These are phyloP conservation scores for Coemansia sp. DNA, from an alignment of 371 early-diverging fungal species.

Conservation along the genomic window DNA sequence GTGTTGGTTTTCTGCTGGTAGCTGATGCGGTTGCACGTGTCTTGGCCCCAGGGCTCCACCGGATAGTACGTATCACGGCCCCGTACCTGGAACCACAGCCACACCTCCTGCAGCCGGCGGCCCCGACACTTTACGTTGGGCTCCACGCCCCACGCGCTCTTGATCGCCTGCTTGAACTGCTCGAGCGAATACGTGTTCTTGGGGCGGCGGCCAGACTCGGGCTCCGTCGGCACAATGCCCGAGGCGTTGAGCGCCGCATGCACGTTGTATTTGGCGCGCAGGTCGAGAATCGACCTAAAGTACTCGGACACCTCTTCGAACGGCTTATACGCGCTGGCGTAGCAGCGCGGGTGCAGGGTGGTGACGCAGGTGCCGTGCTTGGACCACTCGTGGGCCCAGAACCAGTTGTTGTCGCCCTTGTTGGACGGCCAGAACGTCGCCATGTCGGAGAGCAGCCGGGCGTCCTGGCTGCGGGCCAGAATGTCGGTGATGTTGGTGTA, in stretches of 20 bases:
- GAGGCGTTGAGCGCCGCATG: slow-evolving; percentile 56
- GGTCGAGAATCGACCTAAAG: slow-evolving; percentile 55
- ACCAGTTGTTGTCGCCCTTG: slow-evolving; percentile 60
- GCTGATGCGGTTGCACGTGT: slow-evolving; percentile 39
- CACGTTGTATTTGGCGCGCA: slow-evolving; percentile 61
- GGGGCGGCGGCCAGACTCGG: slow-evolving; percentile 37
- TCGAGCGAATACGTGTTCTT: slow-evolving; percentile 53
- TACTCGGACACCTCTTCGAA: slow-evolving; percentile 62
- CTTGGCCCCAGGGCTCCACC: slow-evolving; percentile 43
- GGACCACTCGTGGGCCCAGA: slow-evolving; percentile 77
- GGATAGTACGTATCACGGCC: slow-evolving; percentile 47
- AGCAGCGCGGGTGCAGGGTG: slow-evolving; percentile 64
- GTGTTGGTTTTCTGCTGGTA: slow-evolving; percentile 27
- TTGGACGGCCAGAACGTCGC: slow-evolving; percentile 74
- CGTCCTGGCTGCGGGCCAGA: slow-evolving; percentile 27
- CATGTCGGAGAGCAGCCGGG: slow-evolving; percentile 58
- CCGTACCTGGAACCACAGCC: slow-evolving; percentile 49
- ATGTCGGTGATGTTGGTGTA: slow-evolving; percentile 57
- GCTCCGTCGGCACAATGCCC: slow-evolving; percentile 65
- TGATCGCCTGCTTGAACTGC: slow-evolving; percentile 57
- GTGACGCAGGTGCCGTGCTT: slow-evolving; percentile 82
- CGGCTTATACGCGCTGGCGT: slow-evolving; percentile 46
- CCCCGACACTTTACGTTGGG: slow-evolving; percentile 52
- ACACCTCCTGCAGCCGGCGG: slow-evolving; percentile 41
- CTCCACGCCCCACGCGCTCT: slow-evolving; percentile 40